phyloP scores from a whole-genome alignment of 805 yeast genomes.

The Grigorovia jiainica region DNA sequence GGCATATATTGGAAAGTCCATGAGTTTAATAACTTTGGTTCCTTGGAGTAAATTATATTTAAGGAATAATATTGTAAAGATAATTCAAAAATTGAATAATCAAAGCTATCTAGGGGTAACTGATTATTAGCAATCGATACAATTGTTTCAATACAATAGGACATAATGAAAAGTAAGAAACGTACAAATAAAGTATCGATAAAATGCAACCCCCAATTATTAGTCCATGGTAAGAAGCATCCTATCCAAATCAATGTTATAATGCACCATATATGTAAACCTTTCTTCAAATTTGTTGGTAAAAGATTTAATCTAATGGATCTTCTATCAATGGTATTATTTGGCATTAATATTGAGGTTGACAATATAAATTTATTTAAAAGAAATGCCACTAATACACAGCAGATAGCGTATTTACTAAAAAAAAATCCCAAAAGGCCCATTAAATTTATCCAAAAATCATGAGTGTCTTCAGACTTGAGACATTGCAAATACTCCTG shows the following conservation, averaged over 20 bases:
- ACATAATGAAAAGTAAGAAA: neutral
- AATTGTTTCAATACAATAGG: conserved; percentile 43
- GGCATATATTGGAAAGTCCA: conserved; percentile 1
- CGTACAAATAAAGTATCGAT: conserved; percentile 18
- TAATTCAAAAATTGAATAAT: conserved; percentile 24
- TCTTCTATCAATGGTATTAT: neutral
- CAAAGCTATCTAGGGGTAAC: conserved; percentile 22
- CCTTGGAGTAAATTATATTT: conserved; percentile 2
- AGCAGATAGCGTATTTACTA: conserved; percentile 41
- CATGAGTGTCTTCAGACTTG: neutral
- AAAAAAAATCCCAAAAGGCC: conserved; percentile 36
- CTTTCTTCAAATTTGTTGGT: conserved; percentile 21
- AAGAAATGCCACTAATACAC: conserved; percentile 49
- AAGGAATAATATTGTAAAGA: conserved; percentile 17
- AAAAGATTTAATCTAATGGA: neutral
- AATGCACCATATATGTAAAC: conserved; percentile 29
- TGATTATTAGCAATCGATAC: conserved; percentile 40
- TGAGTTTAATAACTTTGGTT: neutral
- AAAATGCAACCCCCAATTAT: conserved; percentile 25
- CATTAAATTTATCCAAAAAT: neutral
- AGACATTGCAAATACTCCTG: conserved; percentile 17
- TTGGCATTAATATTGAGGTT: neutral
- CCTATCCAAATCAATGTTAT: no score
- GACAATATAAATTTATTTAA: conserved; percentile 49
- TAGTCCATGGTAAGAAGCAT: no score